Percentiles rank a stretch among this genome's conserved stretches.
These are phyloP conservation scores for Fonsecaea nubica DNA, from an alignment of 2,329 filamentous ascomycete genomes.

Conservation along the genomic window DNA sequence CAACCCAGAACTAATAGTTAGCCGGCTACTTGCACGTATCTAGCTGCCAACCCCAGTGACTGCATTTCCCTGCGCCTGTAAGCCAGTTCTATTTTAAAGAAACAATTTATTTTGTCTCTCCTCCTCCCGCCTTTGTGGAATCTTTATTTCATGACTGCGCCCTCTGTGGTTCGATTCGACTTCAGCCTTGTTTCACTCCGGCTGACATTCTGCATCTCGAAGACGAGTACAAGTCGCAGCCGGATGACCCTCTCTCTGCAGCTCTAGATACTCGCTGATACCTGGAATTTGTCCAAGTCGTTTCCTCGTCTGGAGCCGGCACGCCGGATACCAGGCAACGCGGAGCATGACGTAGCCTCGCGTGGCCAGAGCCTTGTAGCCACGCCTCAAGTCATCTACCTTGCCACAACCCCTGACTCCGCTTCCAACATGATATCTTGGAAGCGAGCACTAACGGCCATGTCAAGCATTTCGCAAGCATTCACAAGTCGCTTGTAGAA, in stretches of 20 bases:
- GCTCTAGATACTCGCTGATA: background rate
- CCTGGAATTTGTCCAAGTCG: background rate
- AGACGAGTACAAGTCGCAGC: background rate
- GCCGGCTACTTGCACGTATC: background rate
- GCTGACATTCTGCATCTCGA: background rate
- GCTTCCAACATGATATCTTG: background rate
- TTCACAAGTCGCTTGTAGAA: background rate
- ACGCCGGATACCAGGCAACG: background rate
- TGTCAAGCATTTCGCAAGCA: background rate
- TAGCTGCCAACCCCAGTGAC: background rate
- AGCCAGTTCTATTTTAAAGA: conserved; percentile 3
- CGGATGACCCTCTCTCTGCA: background rate
- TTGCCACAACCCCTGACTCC: background rate
- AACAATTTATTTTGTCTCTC: conserved; percentile 5
- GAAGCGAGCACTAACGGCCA: background rate
- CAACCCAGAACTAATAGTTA: conserved; percentile 1
- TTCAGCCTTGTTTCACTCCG: background rate
- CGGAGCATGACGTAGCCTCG: conserved; percentile 1
- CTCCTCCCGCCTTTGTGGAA: background rate
- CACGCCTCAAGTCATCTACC: background rate
- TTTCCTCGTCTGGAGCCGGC: background rate
- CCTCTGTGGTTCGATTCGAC: background rate
- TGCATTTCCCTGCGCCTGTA: background rate
- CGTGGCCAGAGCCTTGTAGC: background rate
- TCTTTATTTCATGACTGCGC: background rate